Conservation (phyloP, 2,329 filamentous ascomycete species). For the Oidium heveae region DNA sequence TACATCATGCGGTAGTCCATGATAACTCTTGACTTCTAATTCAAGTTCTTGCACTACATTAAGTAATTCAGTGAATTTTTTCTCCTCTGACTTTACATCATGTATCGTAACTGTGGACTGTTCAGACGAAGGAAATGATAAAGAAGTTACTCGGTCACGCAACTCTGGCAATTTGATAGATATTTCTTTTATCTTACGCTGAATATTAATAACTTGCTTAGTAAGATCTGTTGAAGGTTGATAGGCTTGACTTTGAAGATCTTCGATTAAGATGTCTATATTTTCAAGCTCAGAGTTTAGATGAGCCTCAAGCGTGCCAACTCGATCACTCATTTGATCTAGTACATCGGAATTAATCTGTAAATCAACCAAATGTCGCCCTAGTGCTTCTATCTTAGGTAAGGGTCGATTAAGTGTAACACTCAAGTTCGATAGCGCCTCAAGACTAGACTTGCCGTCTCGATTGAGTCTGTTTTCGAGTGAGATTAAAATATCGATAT, state of each 20-base stretch:
- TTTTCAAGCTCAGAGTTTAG: slow-evolving; percentile 24
- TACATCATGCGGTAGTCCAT: slow-evolving; percentile 45
- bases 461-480: slow-evolving; percentile 27
- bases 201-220: slow-evolving; percentile 48
- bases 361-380: slow-evolving; percentile 26
- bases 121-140: slow-evolving; percentile 8
- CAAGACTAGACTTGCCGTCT: slow-evolving; percentile 29
- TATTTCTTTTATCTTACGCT: slow-evolving; percentile 43
- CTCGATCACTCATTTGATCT: slow-evolving; percentile 28
- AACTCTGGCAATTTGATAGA: slow-evolving; percentile 43
- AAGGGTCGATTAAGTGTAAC: slow-evolving; percentile 19
- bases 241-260: slow-evolving; percentile 22
- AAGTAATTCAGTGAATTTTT: slow-evolving; percentile 30
- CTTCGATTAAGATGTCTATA: slow-evolving; percentile 17
- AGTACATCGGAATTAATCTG: slow-evolving; percentile 26
- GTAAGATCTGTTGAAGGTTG: slow-evolving; percentile 31
- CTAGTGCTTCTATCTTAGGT: slow-evolving; percentile 21
- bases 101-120: slow-evolving; percentile 22
- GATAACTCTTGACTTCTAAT: slow-evolving; percentile 35
- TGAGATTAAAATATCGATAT: slow-evolving; percentile 22
- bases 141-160: slow-evolving; percentile 23
- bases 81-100: slow-evolving; percentile 31
- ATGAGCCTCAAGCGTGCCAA: slow-evolving; percentile 29
- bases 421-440: slow-evolving; percentile 30
- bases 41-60: slow-evolving; percentile 33